A percentile compares a stretch with the other conserved stretches of the same genome.
phyloP scores from a whole-genome alignment of 805 yeast species.

The Metschnikowia continentalis region DNA sequence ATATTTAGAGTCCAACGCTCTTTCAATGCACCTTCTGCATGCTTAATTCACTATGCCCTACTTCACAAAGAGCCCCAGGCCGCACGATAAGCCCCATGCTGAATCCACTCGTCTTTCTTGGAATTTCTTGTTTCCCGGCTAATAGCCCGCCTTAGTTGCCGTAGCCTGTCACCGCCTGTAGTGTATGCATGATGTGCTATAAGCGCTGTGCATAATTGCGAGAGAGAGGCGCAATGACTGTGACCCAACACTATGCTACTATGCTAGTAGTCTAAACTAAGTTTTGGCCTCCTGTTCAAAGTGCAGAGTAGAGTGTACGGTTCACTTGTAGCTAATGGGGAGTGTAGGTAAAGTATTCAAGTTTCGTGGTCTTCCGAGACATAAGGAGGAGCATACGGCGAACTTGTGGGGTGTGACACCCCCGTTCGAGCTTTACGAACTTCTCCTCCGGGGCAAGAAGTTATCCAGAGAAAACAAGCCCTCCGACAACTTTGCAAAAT shows the following conservation, averaged over 20 bases:
- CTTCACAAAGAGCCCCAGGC: neutral
- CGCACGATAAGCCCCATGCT: too few species aligned
- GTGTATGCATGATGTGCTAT: neutral
- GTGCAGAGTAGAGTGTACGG: neutral
- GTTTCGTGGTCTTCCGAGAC: too few species aligned
- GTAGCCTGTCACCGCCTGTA: neutral
- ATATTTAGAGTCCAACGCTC: too few species aligned
- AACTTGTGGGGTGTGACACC: too few species aligned
- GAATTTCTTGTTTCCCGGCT: neutral
- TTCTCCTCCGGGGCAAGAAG: neutral
- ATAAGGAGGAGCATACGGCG: too few species aligned
- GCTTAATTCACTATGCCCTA: neutral
- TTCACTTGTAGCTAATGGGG: neutral
- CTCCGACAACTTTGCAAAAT: neutral
- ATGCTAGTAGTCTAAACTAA: neutral
- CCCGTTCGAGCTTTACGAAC: too few species aligned
- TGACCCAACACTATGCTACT: neutral
- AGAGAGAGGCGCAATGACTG: neutral
- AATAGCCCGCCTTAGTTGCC: neutral
- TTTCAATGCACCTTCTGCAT: neutral
- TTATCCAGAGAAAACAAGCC: neutral
- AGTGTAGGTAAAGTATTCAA: neutral
- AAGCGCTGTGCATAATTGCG: slow-evolving; percentile 3
- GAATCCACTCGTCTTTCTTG: too few species aligned
- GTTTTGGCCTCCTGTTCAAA: neutral